Percentiles rank a stretch among this genome's conserved stretches.
These are phyloP conservation scores for Xylaria sp. DNA, from an alignment of 2,329 filamentous ascomycete genomes.

Conservation along the genomic window DNA sequence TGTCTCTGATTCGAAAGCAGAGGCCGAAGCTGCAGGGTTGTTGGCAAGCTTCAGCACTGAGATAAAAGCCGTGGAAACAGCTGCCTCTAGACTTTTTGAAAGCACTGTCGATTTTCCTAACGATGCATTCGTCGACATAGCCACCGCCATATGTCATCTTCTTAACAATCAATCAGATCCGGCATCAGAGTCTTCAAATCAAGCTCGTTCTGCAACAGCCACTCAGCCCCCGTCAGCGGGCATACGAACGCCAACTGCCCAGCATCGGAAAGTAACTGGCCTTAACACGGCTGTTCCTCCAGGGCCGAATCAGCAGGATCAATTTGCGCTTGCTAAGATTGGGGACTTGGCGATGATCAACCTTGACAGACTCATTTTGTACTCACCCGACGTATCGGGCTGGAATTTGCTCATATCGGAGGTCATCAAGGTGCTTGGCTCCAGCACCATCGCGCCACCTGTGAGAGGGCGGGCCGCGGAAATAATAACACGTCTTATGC, in stretches of 20 bases:
- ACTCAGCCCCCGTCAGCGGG: slow-evolving; percentile 32
- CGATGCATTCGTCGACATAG: slow-evolving; percentile 69
- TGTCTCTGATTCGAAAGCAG: slow-evolving; percentile 43
- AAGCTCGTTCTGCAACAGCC: slow-evolving; percentile 36
- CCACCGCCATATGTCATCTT: slow-evolving; percentile 69
- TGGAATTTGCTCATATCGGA: slow-evolving; percentile 64
- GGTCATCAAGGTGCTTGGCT: slow-evolving; percentile 47
- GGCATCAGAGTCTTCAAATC: slow-evolving; percentile 29
- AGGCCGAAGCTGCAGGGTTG: slow-evolving; percentile 46
- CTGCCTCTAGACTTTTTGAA: slow-evolving; percentile 79
- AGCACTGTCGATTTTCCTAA: slow-evolving; percentile 90
- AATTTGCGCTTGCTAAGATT: slow-evolving; percentile 67
- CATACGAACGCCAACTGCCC: slow-evolving; percentile 28
- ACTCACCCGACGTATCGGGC: slow-evolving; percentile 62
- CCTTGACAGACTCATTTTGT: slow-evolving; percentile 65
- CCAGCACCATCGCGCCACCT: slow-evolving; percentile 42
- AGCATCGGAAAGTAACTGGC: slow-evolving; percentile 44
- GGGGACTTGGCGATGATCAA: slow-evolving; percentile 70
- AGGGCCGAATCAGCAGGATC: slow-evolving; percentile 55
- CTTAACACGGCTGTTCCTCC: slow-evolving; percentile 41
- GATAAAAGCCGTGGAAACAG: slow-evolving; percentile 81
- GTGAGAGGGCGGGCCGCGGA: slow-evolving; percentile 59
- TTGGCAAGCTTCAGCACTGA: slow-evolving; percentile 70
- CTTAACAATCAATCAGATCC: slow-evolving; percentile 43
- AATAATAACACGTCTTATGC: slow-evolving; percentile 53